Evolutionary conservation across 257 asterid genomes (phyloP), one percentile per base, ranked within the genome.

Genomic region (Solanum corneliomulleri): DNA sequence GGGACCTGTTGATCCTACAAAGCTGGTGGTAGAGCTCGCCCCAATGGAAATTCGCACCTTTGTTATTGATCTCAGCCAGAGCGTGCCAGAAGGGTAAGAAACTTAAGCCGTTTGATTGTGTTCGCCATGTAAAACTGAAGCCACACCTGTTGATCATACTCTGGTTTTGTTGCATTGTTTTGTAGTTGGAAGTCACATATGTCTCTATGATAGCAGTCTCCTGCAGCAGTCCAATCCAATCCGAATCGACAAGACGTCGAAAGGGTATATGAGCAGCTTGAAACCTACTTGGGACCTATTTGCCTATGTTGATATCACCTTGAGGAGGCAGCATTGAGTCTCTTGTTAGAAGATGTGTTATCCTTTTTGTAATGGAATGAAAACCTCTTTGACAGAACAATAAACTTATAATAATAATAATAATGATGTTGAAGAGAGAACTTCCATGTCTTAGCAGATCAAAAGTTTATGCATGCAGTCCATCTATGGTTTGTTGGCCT

Each of bases 31-130:
- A 58, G 95, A 97, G 86, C 96, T 97, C 3, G 93, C 93, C 18
- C 98, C 99, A 2, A 93, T 96, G 98, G 99, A 97, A 89, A 92
- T 97, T 12, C 96, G 98, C 15, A 97, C 98, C 42, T 97, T 97
- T 86, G 58, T 92, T 83, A 58, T 96, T 82, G 86, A 91, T 80
- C 91, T 96, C 85, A 86, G 81, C 88, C 87, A 86, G 27, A 87
- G 86, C 0, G 35, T 5, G 87, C 86, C 56, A 82, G 12, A 35
- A 86, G 60, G 42, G 88, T 86, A 72, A 86, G 84, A 52, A 25
- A 12, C 78, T n/a, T 12, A 5, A 47, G 31, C 41, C 18, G 9
- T 84, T 39, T 41, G 44, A 25, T 42, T 66, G 78, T 29, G 64
- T 85, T 85, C 1, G 45, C 11, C 27, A 29, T 10, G 85, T 29